Evolutionary conservation across 1,139 yeast genomes (phyloP).

Genomic region (Petasospora fabianii): DNA sequence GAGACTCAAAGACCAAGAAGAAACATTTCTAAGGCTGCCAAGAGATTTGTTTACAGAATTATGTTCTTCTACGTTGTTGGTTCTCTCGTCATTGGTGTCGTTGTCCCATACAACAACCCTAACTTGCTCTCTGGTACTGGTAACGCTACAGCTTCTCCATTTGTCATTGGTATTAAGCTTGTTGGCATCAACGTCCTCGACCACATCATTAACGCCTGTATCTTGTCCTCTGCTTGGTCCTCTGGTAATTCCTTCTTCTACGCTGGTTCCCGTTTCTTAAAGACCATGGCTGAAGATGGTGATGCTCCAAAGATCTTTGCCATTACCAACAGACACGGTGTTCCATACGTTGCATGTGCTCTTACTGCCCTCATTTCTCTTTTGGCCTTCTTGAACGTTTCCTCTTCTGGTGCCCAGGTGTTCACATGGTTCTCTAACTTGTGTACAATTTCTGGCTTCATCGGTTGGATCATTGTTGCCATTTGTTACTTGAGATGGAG

Average conservation of each 20-base stretch:
- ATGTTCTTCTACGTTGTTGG: conserved; percentile 65
- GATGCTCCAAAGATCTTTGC: conserved; percentile 46
- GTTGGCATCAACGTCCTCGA: conserved; percentile 61
- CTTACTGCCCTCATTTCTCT: conserved; percentile 33
- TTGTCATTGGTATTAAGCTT: conserved; percentile 56
- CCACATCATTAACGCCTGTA: conserved; percentile 64
- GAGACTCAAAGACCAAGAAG: conserved; percentile 69
- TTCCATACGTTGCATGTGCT: conserved; percentile 44
- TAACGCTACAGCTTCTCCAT: conserved; percentile 73
- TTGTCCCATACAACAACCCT: conserved; percentile 43
- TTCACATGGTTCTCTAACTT: conserved; percentile 64
- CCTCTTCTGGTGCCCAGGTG: conserved; percentile 52
- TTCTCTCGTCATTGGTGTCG: conserved; percentile 55
- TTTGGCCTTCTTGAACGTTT: conserved; percentile 42
- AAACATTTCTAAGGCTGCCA: conserved; percentile 68
- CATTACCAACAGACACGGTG: conserved; percentile 42
- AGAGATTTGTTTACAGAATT: conserved; percentile 68
- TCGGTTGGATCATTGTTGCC: conserved; percentile 58
- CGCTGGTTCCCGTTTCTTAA: conserved; percentile 34
- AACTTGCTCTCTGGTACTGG: conserved; percentile 37
- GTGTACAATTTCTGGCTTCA: conserved; percentile 67
- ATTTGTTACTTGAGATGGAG: conserved; percentile 59
- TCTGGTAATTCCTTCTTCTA: conserved; percentile 43
- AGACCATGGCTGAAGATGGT: conserved; percentile 40
- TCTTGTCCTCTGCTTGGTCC: conserved; percentile 66